Evolutionary conservation across 805 yeast genomes (phyloP), one percentile per base, ranked within the genome.

Genomic region (Candida chilensis): DNA sequence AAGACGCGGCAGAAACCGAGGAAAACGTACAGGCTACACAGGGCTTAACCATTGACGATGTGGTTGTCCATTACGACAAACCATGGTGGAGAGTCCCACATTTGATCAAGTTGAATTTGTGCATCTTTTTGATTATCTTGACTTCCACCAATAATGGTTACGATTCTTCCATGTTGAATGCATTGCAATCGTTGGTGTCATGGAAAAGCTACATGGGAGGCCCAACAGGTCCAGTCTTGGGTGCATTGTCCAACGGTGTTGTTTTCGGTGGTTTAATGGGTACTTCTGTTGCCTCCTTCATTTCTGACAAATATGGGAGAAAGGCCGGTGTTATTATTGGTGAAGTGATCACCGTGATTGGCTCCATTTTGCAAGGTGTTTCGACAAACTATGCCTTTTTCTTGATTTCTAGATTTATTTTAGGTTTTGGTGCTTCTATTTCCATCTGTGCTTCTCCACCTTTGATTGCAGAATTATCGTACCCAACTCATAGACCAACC

Each of bases 301-400:
- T 24, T 14, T 24, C 67, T 9, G 87, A 78, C 35, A 51, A 37
- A 17, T 39, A 60, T 18, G 90, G 92, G 5, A 69, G 90, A 45
- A 62, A 71, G 33, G 56, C 59, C 14, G 48, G 71, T 26, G 65
- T 83, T 26, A 66, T 67, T 36, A 20, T 58, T 16, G 76, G 83
- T 4, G 59, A 81, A 9, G 24, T 60, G 9, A 47, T 74, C 24
- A 77, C 87, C 74, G 52, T 71, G 17, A 42, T 74, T 28, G 94
- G 94, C 5, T 71, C 80, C 10, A 58, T 71, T 14, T 48, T 72
- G 28, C 77, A 72, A 42, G 51, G 63, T 35, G 56, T 74, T 5
- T 41, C 74, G 11, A 62, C 50, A 32, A 53, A 61, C 39, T 44
- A 52, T 16, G 63, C 59, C n/a, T n/a, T n/a, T n/a, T n/a, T n/a